phyloP scores from a whole-genome alignment of 2,329 filamentous ascomycete genomes.

The Paraphaeosphaeria sporulosa region DNA sequence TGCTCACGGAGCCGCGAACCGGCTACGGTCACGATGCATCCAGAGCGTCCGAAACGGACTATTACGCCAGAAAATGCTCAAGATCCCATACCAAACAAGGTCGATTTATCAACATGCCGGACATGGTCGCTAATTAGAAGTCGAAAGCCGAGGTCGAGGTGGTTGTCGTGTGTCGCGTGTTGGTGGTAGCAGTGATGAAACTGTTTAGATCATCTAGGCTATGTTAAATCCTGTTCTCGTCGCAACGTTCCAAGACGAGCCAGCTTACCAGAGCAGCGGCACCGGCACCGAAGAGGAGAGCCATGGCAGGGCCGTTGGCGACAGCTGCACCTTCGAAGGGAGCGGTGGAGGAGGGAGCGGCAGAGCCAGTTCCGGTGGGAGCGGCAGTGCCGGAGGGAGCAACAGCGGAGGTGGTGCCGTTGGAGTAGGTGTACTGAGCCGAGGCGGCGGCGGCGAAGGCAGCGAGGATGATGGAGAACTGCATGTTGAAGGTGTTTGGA shows the following conservation, averaged over 20 bases:
- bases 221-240: not conserved
- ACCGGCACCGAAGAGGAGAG: conserved; percentile 37
- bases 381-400: conserved; percentile 37
- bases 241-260: not conserved
- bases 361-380: conserved; percentile 16
- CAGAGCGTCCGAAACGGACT: conserved; percentile 8
- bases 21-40: conserved; percentile 12
- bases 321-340: conserved; percentile 40
- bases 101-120: conserved; percentile 13
- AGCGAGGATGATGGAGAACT: conserved; percentile 39
- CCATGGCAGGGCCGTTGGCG: conserved; percentile 32
- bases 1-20: conserved; percentile 14
- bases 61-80: conserved; percentile 17
- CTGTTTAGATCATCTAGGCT: conserved; percentile 13
- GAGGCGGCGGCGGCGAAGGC: conserved; percentile 38
- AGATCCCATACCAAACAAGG: conserved; percentile 12
- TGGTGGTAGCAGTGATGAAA: conserved; percentile 12
- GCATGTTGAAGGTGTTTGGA: conserved; percentile 30
- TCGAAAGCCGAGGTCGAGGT: conserved; percentile 11
- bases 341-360: conserved; percentile 15
- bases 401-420: conserved; percentile 26
- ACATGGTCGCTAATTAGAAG: conserved; percentile 15
- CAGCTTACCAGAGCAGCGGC: conserved; percentile 41
- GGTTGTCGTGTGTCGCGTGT: conserved; percentile 3
- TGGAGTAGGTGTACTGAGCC: conserved; percentile 30